Conservation (phyloP, 805 yeast genomes). For the Crinitomyces ghanaensis region DNA sequence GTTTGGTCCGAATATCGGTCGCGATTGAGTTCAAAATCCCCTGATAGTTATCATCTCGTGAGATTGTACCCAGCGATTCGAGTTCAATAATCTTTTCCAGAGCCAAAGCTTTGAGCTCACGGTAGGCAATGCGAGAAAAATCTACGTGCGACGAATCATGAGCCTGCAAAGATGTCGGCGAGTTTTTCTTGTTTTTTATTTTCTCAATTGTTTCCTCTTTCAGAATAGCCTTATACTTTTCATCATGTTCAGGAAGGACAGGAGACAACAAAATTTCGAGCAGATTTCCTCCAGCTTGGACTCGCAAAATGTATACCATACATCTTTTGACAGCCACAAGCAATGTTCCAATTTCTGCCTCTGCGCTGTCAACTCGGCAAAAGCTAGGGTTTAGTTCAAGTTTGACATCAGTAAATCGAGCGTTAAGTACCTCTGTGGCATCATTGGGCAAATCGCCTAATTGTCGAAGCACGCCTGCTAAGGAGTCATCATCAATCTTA, state of each 20-base stretch:
- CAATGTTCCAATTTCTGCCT: slow-evolving; percentile 46
- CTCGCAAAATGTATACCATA: slow-evolving; percentile 68
- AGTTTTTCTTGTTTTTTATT: slow-evolving; percentile 24
- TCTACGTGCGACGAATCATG: too few species aligned
- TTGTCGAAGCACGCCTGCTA: slow-evolving; percentile 34
- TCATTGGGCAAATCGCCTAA: slow-evolving; percentile 32
- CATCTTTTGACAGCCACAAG: slow-evolving; percentile 73
- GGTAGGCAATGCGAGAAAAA: slow-evolving; percentile 39
- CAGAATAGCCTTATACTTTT: slow-evolving; percentile 44
- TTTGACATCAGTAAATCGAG: slow-evolving; percentile 41
- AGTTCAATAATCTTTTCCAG: slow-evolving; percentile 65
- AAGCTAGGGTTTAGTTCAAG: slow-evolving; percentile 49
- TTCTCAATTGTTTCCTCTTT: slow-evolving; percentile 30
- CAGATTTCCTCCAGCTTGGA: slow-evolving; percentile 59
- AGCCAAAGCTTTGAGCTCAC: slow-evolving; percentile 66
- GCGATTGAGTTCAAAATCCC: slow-evolving; percentile 74
- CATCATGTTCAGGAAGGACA: slow-evolving; percentile 60
- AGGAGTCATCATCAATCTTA: slow-evolving; percentile 37
- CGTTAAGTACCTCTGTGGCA: slow-evolving; percentile 38
- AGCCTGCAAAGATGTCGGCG: slow-evolving; percentile 32
- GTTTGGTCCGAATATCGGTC: slow-evolving; percentile 53
- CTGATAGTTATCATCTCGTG: slow-evolving; percentile 65
- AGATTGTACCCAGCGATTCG: slow-evolving; percentile 53
- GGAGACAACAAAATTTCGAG: slow-evolving; percentile 59
- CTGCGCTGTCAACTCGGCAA: slow-evolving; percentile 33